A percentile compares a stretch with the other conserved stretches of the same genome.
Conservation (phyloP, 768 basidiomycete species). For the Nidularia sp. region DNA sequence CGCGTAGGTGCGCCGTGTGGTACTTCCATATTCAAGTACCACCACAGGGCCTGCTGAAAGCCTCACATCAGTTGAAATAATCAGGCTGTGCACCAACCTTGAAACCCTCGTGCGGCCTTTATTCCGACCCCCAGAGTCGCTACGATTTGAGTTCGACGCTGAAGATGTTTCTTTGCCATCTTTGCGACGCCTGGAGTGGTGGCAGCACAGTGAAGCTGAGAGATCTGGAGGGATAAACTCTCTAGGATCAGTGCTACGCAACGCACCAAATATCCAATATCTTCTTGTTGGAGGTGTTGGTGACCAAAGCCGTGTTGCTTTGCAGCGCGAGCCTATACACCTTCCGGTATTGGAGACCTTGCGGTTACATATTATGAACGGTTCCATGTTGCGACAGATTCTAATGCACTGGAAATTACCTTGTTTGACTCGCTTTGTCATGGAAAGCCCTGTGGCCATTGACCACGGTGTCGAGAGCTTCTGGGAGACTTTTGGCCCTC, state of each 20-base stretch:
- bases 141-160: slow-evolving; percentile 52
- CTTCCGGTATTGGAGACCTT: slow-evolving; percentile 50
- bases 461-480: slow-evolving; percentile 35
- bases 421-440: slow-evolving; percentile 43
- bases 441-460: slow-evolving; percentile 38
- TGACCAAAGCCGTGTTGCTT: slow-evolving; percentile 19
- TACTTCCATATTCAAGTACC: slow-evolving; percentile 56
- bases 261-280: slow-evolving; percentile 52
- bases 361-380: slow-evolving; percentile 44
- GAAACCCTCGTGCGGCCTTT: slow-evolving; percentile 53
- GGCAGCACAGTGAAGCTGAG: slow-evolving; percentile 54
- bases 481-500: slow-evolving; percentile 46
- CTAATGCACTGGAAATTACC: slow-evolving; percentile 46
- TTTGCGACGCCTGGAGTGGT: slow-evolving; percentile 66
- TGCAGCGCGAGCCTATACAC: slow-evolving; percentile 19
- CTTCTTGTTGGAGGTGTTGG: slow-evolving; percentile 50
- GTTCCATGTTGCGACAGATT: slow-evolving; percentile 48
- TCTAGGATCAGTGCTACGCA: slow-evolving; percentile 44
- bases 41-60: slow-evolving; percentile 24
- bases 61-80: slow-evolving; percentile 38
- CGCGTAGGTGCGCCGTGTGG: slow-evolving; percentile 47
- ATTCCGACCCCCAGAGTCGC: slow-evolving; percentile 14
- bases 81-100: slow-evolving; percentile 43
- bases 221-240: slow-evolving; percentile 66
- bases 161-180: slow-evolving; percentile 40